Percentiles rank a stretch among this genome's conserved stretches.
phyloP scores from a whole-genome alignment of 2,329 filamentous ascomycete genomes.

The Ceratocystis lukuohia region DNA sequence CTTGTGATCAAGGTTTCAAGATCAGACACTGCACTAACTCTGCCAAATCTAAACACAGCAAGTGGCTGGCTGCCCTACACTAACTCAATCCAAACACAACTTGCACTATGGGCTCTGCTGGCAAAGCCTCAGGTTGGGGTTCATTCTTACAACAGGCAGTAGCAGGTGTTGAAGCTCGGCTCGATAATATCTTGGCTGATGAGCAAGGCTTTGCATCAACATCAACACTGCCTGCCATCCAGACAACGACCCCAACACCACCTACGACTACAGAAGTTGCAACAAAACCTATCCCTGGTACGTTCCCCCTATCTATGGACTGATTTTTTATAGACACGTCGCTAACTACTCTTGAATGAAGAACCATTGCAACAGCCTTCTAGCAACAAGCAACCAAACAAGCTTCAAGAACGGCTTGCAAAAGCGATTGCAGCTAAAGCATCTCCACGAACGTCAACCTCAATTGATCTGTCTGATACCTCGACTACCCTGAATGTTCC shows the following conservation, averaged over 20 bases:
- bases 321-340: background rate
- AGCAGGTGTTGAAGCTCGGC: conserved; percentile 79
- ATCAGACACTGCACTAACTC: no score
- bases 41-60: no score
- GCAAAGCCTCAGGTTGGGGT: conserved; percentile 42
- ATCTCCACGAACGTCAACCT: conserved; percentile 10
- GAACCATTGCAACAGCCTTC: conserved; percentile 40
- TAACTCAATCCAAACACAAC: background rate
- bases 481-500: background rate
- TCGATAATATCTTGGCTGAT: conserved; percentile 84
- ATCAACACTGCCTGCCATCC: background rate
- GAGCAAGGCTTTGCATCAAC: conserved; percentile 37
- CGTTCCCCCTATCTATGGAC: background rate
- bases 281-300: background rate
- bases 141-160: conserved; percentile 80
- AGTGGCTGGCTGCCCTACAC: no score
- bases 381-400: conserved; percentile 55
- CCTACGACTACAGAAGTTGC: background rate
- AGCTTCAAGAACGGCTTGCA: conserved; percentile 78
- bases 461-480: background rate
- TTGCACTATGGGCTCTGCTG: background rate
- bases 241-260: background rate
- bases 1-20: no score
- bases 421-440: conserved; percentile 66
- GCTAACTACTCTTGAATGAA: conserved; percentile 21